phyloP scores from a whole-genome alignment of 1,284 basidiomycete species.

The Papiliotrema terrestris region DNA sequence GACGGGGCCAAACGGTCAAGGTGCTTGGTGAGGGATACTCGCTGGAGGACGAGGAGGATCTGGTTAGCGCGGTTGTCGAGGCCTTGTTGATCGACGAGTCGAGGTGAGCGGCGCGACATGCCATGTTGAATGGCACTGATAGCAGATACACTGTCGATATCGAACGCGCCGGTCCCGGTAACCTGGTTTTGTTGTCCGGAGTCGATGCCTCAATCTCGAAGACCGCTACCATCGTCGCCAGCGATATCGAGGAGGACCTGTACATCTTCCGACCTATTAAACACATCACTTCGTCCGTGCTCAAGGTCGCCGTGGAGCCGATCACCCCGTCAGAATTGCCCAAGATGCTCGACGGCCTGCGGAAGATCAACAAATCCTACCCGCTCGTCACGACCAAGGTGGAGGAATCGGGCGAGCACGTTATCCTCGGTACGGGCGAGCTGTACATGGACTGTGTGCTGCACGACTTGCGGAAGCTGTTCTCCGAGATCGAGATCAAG shows the following conservation, averaged over 20 bases:
- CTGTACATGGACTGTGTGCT: slow-evolving; percentile 94
- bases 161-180: slow-evolving; percentile 85
- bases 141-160: slow-evolving; percentile 81
- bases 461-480: slow-evolving; percentile 89
- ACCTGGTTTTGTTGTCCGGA: slow-evolving; percentile 86
- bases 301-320: slow-evolving; percentile 98
- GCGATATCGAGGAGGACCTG: slow-evolving; percentile 69
- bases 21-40: slow-evolving; percentile 98
- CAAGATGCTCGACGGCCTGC: slow-evolving; percentile 95
- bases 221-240: slow-evolving; percentile 80
- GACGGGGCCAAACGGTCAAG: slow-evolving; percentile 78
- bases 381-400: slow-evolving; percentile 92
- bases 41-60: slow-evolving; percentile 97
- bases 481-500: slow-evolving; percentile 99
- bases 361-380: slow-evolving; percentile 97
- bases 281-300: slow-evolving; percentile 94
- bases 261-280: slow-evolving; percentile 93
- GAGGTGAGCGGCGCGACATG: slow-evolving; percentile 54
- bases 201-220: slow-evolving; percentile 93
- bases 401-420: slow-evolving; percentile 97
- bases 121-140: slow-evolving; percentile 6
- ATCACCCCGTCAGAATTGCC: slow-evolving; percentile 96
- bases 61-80: slow-evolving; percentile 82
- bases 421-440: slow-evolving; percentile 94
- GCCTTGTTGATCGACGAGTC: slow-evolving; percentile 87